Percentiles rank a stretch among this genome's conserved stretches.
Conservation (phyloP, 345 rosid species). For the Syzygium jambos region DNA sequence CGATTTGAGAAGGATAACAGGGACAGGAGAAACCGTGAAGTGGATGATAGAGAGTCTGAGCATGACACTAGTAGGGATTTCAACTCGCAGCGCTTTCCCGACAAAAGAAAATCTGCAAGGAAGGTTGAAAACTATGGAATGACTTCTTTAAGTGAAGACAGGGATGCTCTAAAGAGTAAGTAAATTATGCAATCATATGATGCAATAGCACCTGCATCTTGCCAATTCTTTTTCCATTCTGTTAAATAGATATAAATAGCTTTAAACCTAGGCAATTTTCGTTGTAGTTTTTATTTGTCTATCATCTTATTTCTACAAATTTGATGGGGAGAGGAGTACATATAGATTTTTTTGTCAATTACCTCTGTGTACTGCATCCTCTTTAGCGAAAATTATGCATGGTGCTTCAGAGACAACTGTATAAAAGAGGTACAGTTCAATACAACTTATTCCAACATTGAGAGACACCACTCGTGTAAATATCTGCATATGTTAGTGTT, state of each 20-base stretch:
- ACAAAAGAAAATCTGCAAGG: conserved; percentile 56
- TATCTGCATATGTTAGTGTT: not conserved
- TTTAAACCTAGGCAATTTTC: not conserved
- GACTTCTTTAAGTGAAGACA: conserved; percentile 58
- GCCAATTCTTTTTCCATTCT: not conserved
- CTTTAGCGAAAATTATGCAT: not conserved
- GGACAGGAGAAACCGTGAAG: conserved; percentile 65
- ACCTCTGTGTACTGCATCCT: not conserved
- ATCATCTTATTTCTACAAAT: not conserved
- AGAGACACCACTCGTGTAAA: not conserved
- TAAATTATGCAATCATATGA: not conserved
- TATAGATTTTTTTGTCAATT: not conserved
- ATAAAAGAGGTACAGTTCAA: not conserved
- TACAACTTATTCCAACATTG: not conserved
- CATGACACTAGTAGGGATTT: conserved; percentile 47
- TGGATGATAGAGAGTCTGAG: conserved; percentile 68
- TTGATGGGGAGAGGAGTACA: not conserved
- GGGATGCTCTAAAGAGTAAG: conserved; percentile 69
- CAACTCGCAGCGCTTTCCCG: conserved; percentile 43
- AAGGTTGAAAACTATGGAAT: conserved; percentile 63
- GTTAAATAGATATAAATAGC: not conserved
- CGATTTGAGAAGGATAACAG: conserved; percentile 64
- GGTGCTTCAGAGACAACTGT: not conserved
- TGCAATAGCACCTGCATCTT: not conserved
- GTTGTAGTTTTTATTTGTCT: not conserved